These are phyloP conservation scores for Serendipita sp. DNA, from an alignment of 768 basidiomycete genomes.

Conservation along the genomic window DNA sequence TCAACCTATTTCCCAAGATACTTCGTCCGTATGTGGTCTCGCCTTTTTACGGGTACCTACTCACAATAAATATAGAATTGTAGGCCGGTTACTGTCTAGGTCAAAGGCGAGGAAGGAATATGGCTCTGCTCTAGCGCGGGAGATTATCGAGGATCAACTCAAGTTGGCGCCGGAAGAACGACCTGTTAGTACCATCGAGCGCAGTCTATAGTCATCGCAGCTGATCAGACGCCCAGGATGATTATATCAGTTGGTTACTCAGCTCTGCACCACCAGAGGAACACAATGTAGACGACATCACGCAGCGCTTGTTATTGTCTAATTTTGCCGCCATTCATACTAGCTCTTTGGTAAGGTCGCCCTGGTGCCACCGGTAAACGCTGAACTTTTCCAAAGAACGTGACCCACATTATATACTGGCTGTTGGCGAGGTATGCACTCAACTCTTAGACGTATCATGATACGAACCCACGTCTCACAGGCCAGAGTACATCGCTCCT, in stretches of 20 bases:
- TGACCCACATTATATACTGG: not conserved
- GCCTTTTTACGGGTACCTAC: not conserved
- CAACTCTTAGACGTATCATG: not conserved
- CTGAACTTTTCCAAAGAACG: not conserved
- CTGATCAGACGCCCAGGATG: not conserved
- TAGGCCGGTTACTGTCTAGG: not conserved
- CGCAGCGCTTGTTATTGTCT: not conserved
- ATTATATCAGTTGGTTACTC: not conserved
- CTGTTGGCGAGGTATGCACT: not conserved
- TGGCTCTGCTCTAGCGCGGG: not conserved
- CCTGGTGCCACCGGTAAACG: too few relatives aligned
- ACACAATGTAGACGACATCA: not conserved
- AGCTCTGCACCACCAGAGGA: not conserved
- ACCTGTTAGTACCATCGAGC: slow-evolving; percentile 17
- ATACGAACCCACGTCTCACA: not conserved
- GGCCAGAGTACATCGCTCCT: slow-evolving; percentile 17
- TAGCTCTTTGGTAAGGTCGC: slow-evolving; percentile 11
- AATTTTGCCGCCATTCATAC: slow-evolving; percentile 16
- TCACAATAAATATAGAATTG: not conserved
- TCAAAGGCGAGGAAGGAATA: not conserved
- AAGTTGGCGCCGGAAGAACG: slow-evolving; percentile 11
- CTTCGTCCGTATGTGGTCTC: not conserved
- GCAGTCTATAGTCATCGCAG: too few relatives aligned
- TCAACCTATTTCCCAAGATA: not conserved
- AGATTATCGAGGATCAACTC: not conserved